phyloP scores from a whole-genome alignment of 148 eudicot species.

The Rhododendron molle region DNA sequence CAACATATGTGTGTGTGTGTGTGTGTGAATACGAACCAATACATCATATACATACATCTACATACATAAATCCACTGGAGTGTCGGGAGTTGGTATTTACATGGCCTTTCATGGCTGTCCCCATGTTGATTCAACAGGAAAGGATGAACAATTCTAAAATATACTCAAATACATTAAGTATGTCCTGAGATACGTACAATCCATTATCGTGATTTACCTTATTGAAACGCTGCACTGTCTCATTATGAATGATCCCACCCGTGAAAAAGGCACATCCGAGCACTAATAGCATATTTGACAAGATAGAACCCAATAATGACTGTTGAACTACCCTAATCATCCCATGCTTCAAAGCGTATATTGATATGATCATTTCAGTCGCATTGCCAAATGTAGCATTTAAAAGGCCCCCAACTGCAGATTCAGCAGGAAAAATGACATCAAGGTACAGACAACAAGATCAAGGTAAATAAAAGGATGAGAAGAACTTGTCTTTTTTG shows the following conservation, averaged over 20 bases:
- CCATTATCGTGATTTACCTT: slow-evolving; percentile 45
- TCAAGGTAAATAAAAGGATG: neutral
- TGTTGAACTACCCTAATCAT: slow-evolving; percentile 96
- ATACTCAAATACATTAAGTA: neutral
- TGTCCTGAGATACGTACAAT: neutral
- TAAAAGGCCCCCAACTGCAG: slow-evolving; percentile 90
- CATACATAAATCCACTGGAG: neutral
- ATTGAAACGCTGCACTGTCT: slow-evolving; percentile 66
- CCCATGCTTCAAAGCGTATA: slow-evolving; percentile 78
- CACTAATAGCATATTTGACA: slow-evolving; percentile 90
- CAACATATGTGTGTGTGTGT: neutral
- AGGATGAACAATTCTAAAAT: neutral
- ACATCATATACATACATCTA: neutral
- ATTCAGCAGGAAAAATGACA: slow-evolving; percentile 16
- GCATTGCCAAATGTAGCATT: slow-evolving; percentile 99
- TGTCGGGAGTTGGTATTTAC: neutral
- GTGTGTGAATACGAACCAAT: neutral
- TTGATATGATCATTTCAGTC: slow-evolving; percentile 95
- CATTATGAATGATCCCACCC: slow-evolving; percentile 72
- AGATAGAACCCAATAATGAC: slow-evolving; percentile 84
- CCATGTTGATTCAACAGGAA: slow-evolving; percentile 5
- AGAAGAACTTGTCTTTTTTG: neutral
- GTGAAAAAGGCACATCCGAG: slow-evolving; percentile 96
- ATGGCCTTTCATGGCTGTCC: neutral
- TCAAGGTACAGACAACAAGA: slow-evolving; percentile 18